Evolutionary conservation across 176 grass and related monocot species (phyloP).

Genomic region (Lolium perenne): DNA sequence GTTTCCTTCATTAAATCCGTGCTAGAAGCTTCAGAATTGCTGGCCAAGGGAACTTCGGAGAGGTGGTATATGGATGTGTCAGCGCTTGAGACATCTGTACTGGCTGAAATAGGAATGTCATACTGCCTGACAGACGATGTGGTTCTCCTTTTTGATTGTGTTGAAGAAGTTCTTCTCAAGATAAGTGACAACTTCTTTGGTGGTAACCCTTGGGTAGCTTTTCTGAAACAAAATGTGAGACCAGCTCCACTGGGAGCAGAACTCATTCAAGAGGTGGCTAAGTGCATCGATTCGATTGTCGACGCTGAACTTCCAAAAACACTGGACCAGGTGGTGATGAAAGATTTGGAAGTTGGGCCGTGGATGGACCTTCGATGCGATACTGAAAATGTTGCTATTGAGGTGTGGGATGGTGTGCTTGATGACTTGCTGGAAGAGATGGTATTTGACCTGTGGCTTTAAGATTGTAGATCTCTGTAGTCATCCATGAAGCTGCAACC

Average conservation of each 20-base stretch:
- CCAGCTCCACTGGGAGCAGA: constrained; percentile 48
- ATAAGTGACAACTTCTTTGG: constrained; percentile 57
- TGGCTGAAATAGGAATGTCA: constrained; percentile 74
- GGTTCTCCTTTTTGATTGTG: constrained; percentile 74
- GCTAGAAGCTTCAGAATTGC: constrained; percentile 63
- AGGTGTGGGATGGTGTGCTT: constrained; percentile 67
- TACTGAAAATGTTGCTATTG: constrained; percentile 43
- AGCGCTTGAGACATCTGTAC: constrained; percentile 69
- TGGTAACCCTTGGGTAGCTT: constrained; percentile 48
- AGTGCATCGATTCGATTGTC: constrained; percentile 57
- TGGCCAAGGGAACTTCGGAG: constrained; percentile 42
- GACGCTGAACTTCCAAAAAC: constrained; percentile 43
- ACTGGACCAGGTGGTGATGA: constrained; percentile 63
- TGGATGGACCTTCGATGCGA: constrained; percentile 70
- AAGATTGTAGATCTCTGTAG: constrained; percentile 40
- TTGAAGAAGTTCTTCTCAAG: constrained; percentile 60
- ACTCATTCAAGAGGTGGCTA: constrained; percentile 64
- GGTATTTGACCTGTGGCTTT: constrained; percentile 77
- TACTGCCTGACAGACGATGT: constrained; percentile 72
- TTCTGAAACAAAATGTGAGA: constrained; percentile 56
- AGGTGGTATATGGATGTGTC: constrained; percentile 58
- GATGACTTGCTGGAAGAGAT: constrained; percentile 79
- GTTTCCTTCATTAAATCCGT: constrained; percentile 57
- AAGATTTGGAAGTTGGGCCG: constrained; percentile 60
- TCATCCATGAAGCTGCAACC: constrained; percentile 17